These are phyloP conservation scores for Hyphochytrium catenoides DNA, from an alignment of 352 stramenopile species.

Conservation along the genomic window DNA sequence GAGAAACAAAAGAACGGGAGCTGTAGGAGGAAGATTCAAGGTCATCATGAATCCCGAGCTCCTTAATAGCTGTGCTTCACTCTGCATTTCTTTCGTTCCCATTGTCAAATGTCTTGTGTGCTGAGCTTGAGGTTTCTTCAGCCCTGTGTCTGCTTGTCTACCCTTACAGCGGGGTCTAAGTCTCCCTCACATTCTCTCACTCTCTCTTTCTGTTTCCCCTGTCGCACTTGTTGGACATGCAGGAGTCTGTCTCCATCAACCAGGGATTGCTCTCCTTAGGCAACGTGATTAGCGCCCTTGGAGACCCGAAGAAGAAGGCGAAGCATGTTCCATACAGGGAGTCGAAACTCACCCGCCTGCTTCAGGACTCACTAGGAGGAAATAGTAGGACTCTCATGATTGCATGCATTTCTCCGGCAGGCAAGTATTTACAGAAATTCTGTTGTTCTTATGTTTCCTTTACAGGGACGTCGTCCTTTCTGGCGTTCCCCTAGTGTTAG, in stretches of 20 bases:
- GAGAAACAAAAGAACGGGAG: constrained; percentile 69
- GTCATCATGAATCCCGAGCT: constrained; percentile 1
- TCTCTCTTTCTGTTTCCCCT: too few species aligned
- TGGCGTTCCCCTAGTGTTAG: too few species aligned
- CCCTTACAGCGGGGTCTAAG: too few species aligned
- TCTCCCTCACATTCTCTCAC: too few species aligned
- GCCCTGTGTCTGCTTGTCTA: too few species aligned
- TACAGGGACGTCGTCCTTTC: constrained; percentile 1
- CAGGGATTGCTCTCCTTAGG: constrained; percentile 77
- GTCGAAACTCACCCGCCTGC: constrained; percentile 62
- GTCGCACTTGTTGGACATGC: too few species aligned
- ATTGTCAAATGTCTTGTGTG: too few species aligned
- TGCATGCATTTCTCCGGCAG: constrained; percentile 42
- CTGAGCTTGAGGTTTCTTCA: too few species aligned
- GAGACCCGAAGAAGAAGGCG: constrained; percentile 23
- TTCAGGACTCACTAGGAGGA: constrained; percentile 59
- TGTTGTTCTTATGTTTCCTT: constrained; percentile 5
- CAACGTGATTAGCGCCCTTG: constrained; percentile 82
- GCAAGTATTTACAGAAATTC: constrained; percentile 5
- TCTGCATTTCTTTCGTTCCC: too few species aligned
- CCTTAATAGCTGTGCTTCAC: constrained; percentile 1
- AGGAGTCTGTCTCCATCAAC: constrained; percentile 88
- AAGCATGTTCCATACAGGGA: constrained; percentile 65
- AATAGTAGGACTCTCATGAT: constrained; percentile 77
- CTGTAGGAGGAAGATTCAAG: constrained; percentile 58